Evolutionary conservation across 306 rosid genomes (phyloP), one percentile per base, ranked within the genome.

Genomic region (Lablab purpureus): DNA sequence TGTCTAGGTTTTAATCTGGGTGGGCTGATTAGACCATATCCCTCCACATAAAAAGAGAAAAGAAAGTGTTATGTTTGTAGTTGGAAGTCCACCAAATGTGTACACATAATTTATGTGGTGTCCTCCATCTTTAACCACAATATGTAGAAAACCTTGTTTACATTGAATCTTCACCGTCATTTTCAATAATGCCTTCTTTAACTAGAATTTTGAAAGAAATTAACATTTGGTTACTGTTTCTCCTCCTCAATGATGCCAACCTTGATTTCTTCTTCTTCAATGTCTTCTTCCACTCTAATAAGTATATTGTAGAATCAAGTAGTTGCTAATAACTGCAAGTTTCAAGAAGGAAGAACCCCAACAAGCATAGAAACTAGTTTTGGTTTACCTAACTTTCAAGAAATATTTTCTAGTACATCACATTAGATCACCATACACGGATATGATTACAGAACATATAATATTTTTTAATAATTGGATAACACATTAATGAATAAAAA

Each of bases 301-400:
- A 12, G 27, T 21, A 28, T 28, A 55, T 41, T 73, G 21, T 51
- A 50, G 12, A 50, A 49, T 63, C 67, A 13, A 41, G 7, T 58
- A 27, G 2, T 49, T 10, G 69, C 67, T 78, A 43, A 67, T 67
- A 45, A 67, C 60, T 56, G 19, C 66, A 74, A 32, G 77, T 56
- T 55, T 74, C 56, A 73, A 51, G 23, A 36, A 18, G 60, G 49
- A 50, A 28, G 47, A 52, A 49, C 32, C 19, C 23, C 62, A 18
- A 66, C 40, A 41, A 41, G 45, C 51, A 65, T 6, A n/a, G 47
- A 21, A 32, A 30, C 14, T 45, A 32, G 36, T 60, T 55, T 43
- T 72, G 22, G 71, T 18, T 78, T 45, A 22, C 86, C 72, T 1
- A 46, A 64, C 83, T 77, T 55, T 17, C 36, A 63, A 65, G 62